Conservation (phyloP, 1,139 yeast species). For the Casaregolazyma lundiana region DNA sequence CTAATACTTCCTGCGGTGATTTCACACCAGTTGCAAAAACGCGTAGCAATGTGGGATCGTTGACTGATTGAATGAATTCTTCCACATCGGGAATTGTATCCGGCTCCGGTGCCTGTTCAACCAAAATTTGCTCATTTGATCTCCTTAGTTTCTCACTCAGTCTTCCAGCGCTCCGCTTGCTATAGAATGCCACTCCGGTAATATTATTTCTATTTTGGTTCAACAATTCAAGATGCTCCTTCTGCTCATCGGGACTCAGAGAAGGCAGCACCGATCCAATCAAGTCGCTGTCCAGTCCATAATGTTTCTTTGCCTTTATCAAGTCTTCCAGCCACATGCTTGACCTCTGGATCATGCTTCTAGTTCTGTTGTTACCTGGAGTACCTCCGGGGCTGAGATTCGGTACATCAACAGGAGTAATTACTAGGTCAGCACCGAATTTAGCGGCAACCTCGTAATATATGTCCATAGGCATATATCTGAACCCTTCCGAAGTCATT, state of each 20-base stretch:
- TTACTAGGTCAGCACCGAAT: constrained; percentile 30
- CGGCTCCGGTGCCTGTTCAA: background rate
- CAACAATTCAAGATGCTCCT: constrained; percentile 25
- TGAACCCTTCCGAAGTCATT: constrained; percentile 36
- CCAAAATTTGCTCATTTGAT: background rate
- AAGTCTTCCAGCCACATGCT: constrained; percentile 32
- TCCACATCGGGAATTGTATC: background rate
- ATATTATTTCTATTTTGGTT: constrained; percentile 10
- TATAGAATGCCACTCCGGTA: constrained; percentile 11
- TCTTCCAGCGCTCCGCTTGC: constrained; percentile 17
- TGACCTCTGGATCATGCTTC: constrained; percentile 35
- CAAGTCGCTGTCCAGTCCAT: constrained; percentile 15
- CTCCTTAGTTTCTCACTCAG: constrained; percentile 15
- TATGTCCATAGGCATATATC: constrained; percentile 27
- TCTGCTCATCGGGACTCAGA: constrained; percentile 20
- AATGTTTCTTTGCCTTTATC: constrained; percentile 8
- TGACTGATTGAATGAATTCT: constrained; percentile 5
- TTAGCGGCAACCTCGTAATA: constrained; percentile 23
- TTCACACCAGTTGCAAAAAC: constrained; percentile 25
- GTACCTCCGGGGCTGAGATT: constrained; percentile 28
- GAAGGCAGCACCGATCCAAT: constrained; percentile 35
- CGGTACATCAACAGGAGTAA: constrained; percentile 34
- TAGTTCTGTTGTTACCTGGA: constrained; percentile 35
- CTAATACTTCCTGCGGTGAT: constrained; percentile 35
- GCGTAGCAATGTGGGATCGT: constrained; percentile 19